A percentile compares a stretch with the other conserved stretches of the same genome.
Conservation (phyloP, 306 rosid genomes). For the Dryas alaskensis region DNA sequence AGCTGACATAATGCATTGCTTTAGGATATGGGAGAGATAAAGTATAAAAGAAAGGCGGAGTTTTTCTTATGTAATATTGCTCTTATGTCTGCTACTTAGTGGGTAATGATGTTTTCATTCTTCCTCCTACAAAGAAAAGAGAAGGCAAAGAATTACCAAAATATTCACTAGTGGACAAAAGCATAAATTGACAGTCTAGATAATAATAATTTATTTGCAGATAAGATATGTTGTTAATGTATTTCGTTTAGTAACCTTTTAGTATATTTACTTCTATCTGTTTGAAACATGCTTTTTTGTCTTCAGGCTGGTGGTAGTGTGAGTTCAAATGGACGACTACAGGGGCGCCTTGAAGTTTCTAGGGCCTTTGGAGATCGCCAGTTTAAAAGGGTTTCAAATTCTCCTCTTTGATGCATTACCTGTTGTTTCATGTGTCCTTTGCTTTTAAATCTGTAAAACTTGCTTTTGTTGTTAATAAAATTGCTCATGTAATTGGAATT, state of each 20-base stretch:
- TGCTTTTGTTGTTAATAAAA: background rate
- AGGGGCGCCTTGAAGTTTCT: constrained; percentile 90
- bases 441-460: background rate
- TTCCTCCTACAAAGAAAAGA: background rate
- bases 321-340: constrained; percentile 79
- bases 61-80: background rate
- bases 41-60: background rate
- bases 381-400: constrained; percentile 65
- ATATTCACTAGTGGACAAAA: background rate
- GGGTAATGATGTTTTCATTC: background rate
- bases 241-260: background rate
- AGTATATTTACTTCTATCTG: background rate
- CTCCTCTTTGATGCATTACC: background rate
- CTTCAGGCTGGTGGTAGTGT: constrained; percentile 84
- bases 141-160: background rate
- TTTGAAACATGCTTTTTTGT: constrained; percentile 16
- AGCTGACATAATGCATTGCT: no score
- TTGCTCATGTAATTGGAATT: background rate
- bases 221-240: background rate
- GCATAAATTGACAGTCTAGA: background rate
- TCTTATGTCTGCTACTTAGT: background rate
- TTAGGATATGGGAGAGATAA: no score
- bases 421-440: background rate
- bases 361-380: constrained; percentile 89
- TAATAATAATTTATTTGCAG: background rate